Conservation (phyloP, 164 flowering plant species). For the Vitis riparia region DNA sequence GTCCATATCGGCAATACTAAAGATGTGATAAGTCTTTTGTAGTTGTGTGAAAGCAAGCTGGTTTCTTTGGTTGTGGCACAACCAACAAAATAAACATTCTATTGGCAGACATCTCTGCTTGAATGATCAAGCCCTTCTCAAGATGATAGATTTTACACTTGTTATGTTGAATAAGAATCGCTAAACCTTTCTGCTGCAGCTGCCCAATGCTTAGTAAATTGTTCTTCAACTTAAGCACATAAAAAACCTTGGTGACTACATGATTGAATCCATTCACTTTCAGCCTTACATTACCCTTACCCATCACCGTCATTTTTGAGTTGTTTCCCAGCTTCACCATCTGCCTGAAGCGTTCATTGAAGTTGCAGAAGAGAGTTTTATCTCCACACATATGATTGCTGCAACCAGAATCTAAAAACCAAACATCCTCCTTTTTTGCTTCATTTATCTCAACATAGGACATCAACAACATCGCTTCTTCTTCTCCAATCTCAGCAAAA, state of each 20-base stretch:
- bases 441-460: too few relatives aligned
- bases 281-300: constrained; percentile 5
- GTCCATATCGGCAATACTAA: neutral
- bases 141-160: neutral
- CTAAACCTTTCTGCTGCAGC: constrained; percentile 7
- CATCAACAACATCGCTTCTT: too few relatives aligned
- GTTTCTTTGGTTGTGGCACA: neutral
- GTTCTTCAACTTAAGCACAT: constrained; percentile 3
- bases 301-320: neutral
- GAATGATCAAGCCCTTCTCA: neutral
- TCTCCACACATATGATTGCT: too few relatives aligned
- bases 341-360: too few relatives aligned
- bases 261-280: neutral
- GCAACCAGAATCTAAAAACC: too few relatives aligned
- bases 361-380: too few relatives aligned
- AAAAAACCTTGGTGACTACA: constrained; percentile 2
- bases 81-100: neutral
- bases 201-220: constrained; percentile 13
- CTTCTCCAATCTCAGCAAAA: too few relatives aligned
- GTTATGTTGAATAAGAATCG: neutral
- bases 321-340: neutral
- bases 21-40: neutral
- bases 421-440: too few relatives aligned
- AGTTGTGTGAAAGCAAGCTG: neutral
- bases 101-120: neutral